A percentile compares a stretch with the other conserved stretches of the same genome.
Evolutionary conservation across 345 rosid genomes (phyloP).

Genomic region (Heritiera littoralis): DNA sequence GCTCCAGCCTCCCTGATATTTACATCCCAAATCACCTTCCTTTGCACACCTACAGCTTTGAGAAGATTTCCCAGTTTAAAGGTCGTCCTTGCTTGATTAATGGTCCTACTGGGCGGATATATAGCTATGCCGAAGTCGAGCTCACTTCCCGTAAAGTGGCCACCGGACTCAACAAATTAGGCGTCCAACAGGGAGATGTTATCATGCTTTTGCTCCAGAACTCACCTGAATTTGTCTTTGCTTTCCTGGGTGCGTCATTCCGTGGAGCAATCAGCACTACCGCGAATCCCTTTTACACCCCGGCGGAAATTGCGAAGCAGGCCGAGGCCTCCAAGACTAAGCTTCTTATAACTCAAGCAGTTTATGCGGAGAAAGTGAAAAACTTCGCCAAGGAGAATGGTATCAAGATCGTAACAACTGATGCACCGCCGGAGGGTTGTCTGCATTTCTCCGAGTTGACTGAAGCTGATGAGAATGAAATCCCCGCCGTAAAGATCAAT

Average conservation of each 20-base stretch:
- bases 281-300: slow-evolving; percentile 64
- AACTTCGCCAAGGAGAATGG: slow-evolving; percentile 37
- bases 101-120: slow-evolving; percentile 46
- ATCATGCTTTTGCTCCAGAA: slow-evolving; percentile 67
- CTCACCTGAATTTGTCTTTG: slow-evolving; percentile 57
- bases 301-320: slow-evolving; percentile 60
- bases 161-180: slow-evolving; percentile 49
- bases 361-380: slow-evolving; percentile 44
- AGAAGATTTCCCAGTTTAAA: slow-evolving; percentile 43
- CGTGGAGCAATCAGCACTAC: slow-evolving; percentile 57
- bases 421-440: slow-evolving; percentile 43
- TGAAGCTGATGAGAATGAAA: slow-evolving; percentile 35
- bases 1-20: slow-evolving; percentile 63
- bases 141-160: slow-evolving; percentile 53
- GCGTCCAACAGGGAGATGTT: slow-evolving; percentile 59
- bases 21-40: slow-evolving; percentile 64
- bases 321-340: slow-evolving; percentile 43
- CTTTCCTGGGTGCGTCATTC: slow-evolving; percentile 58
- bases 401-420: slow-evolving; percentile 41
- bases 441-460: slow-evolving; percentile 50
- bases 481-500: slow-evolving; percentile 42
- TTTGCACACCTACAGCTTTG: slow-evolving; percentile 53
- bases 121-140: slow-evolving; percentile 57
- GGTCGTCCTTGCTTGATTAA: slow-evolving; percentile 58
- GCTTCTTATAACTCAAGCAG: slow-evolving; percentile 50